These are phyloP conservation scores for Ceratocystis diversiconidia DNA, from an alignment of 2,329 filamentous ascomycete species.

Conservation along the genomic window DNA sequence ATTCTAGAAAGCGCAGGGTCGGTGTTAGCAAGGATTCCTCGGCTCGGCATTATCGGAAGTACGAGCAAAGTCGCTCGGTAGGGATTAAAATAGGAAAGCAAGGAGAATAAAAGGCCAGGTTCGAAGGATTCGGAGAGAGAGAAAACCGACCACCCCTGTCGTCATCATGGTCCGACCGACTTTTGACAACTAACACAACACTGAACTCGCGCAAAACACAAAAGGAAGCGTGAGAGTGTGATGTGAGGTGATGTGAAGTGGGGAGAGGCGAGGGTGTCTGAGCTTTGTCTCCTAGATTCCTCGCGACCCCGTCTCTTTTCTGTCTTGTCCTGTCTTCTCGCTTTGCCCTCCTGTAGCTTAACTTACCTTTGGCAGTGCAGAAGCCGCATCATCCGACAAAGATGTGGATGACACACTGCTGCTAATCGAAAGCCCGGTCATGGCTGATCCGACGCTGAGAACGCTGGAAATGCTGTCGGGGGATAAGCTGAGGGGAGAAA, in stretches of 20 bases:
- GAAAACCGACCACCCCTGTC: not conserved
- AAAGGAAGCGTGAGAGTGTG: not conserved
- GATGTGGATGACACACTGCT: slow-evolving; percentile 8
- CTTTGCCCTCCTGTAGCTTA: not conserved
- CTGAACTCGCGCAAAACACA: not conserved
- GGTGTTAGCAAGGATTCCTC: slow-evolving; percentile 11
- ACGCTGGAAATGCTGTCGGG: slow-evolving; percentile 11
- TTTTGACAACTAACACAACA: slow-evolving; percentile 5
- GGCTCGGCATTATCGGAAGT: slow-evolving; percentile 12
- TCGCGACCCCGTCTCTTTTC: not conserved
- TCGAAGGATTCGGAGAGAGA: slow-evolving; percentile 4
- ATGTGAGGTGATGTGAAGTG: not conserved
- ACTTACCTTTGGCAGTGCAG: slow-evolving; percentile 7
- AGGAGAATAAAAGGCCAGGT: not conserved
- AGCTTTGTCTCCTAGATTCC: not conserved
- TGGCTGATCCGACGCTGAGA: slow-evolving; percentile 8
- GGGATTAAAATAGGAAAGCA: slow-evolving; percentile 6
- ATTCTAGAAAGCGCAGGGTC: slow-evolving; percentile 3
- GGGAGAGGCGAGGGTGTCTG: not conserved
- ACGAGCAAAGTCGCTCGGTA: not conserved
- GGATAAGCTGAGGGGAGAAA: slow-evolving; percentile 4
- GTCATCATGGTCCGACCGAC: slow-evolving; percentile 3
- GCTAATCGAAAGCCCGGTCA: slow-evolving; percentile 9
- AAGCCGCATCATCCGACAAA: not conserved
- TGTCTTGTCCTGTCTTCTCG: not conserved